phyloP scores from a whole-genome alignment of 2,329 filamentous ascomycete species.

The Botrytis pseudocinerea region DNA sequence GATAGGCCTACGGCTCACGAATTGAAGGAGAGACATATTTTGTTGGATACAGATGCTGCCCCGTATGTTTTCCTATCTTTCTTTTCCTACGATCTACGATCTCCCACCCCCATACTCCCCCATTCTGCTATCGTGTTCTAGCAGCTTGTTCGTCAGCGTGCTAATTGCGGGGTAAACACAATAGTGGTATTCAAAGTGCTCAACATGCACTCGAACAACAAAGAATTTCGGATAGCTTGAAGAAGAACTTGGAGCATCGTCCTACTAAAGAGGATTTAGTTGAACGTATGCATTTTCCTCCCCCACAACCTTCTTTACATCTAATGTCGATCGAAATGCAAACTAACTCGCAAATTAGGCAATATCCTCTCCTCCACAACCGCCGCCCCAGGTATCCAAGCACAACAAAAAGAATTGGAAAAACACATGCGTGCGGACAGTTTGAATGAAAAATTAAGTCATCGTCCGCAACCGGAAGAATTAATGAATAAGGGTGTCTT shows the following conservation, averaged over 20 bases:
- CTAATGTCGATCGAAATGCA: neutral
- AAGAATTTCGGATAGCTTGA: slow-evolving; percentile 60
- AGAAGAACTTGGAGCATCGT: slow-evolving; percentile 62
- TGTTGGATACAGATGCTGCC: slow-evolving; percentile 66
- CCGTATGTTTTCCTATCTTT: slow-evolving; percentile 50
- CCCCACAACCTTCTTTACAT: slow-evolving; percentile 1
- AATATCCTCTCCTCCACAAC: slow-evolving; percentile 83
- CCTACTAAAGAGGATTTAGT: slow-evolving; percentile 74
- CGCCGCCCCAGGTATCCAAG: slow-evolving; percentile 76
- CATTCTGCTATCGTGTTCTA: neutral
- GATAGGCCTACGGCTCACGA: slow-evolving; percentile 67
- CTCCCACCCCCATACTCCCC: neutral
- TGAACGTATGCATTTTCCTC: slow-evolving; percentile 60
- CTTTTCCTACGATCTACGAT: neutral
- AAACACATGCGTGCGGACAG: slow-evolving; percentile 85
- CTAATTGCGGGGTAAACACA: slow-evolving; percentile 34
- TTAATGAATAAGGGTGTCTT: slow-evolving; percentile 80
- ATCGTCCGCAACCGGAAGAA: slow-evolving; percentile 73
- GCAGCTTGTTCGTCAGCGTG: neutral
- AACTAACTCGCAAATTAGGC: slow-evolving; percentile 49
- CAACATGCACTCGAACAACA: slow-evolving; percentile 65
- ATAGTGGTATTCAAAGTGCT: slow-evolving; percentile 60
- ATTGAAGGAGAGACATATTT: slow-evolving; percentile 67
- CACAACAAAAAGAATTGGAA: slow-evolving; percentile 80
- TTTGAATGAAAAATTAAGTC: slow-evolving; percentile 82